Evolutionary conservation across 2,329 filamentous ascomycete genomes (phyloP), one percentile per base, ranked within the genome.

Genomic region (Pyricularia pennisetigena): DNA sequence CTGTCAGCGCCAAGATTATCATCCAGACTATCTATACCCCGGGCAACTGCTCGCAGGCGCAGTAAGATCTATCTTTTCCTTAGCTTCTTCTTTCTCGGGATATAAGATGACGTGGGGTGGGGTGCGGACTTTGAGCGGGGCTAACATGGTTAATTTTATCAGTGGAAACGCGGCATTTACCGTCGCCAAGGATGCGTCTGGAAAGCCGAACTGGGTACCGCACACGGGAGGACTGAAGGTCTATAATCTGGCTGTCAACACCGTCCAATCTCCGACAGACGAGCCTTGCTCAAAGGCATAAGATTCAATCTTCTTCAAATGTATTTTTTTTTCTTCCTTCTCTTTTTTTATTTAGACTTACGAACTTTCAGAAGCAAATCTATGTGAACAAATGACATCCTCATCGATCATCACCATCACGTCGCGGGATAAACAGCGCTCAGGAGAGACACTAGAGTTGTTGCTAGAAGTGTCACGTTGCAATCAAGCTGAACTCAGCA

Each of bases 111-210:
- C 12, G 32, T 2, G 32, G 32, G 10, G n/a, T n/a, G n/a, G 32
- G 10, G 32, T 35, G 12, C 14, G 32, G 12, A 5, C 12, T 35
- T 10, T 35, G 5, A 23, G 30, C 4, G 35, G 35, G 20, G 23
- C 64, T 67, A 4, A 68, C 12, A 24, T 28, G 35, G 23, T 20
- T 7, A 1, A 23, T 49, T 23, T n/a, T 35, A 9, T 26, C 32
- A 70, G 69, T 24, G 68, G 69, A 20, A 70, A 69, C 23, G 69
- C 68, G 32, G 65, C 68, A 16, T 70, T 70, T 16, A 70, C 69
- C 7, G 65, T 70, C 8, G 29, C 29, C 28, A 70, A 70, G 63
- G 69, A 62, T 16, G 28, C 23, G 32, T 29, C 68, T 9, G 68
- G 68, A 5, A 41, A 69, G 41, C 64, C 69, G 4, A 68, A 69